Base-by-base conservation (phyloP, 202 grass and related monocot genomes). In the Panicum virgatum region DNA sequence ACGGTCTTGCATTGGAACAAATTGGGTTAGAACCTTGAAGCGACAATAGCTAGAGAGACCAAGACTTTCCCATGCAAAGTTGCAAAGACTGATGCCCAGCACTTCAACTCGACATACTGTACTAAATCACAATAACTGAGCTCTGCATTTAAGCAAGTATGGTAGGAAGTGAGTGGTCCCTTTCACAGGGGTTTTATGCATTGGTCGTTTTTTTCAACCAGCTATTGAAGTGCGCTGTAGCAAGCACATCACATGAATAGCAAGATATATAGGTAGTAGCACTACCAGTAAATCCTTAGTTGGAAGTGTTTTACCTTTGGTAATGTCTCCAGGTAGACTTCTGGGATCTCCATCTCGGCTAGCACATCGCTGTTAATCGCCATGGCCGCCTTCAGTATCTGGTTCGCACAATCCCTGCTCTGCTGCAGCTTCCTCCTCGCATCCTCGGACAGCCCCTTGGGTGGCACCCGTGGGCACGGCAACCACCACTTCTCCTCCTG, bases 401-500 rank as follows among this genome's bases (percentile, higher is more conserved):
- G 96, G 83, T 96, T 98, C 0, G 87, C 91, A 42, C 92, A 96
- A 80, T 98, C 96, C 82, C 92, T 89, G 66, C 92, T 93, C 52
- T 98, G 92, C 60, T 98, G 92, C 81, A 98, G 66, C 73, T 91
- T 96, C 85, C 90, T 96, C 89, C 92, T 82, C 9, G 87, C 76
- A 36, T 85, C 96, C 73, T 96, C 93, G 0, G 96, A 90, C 6
- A 96, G 72, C 14, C 96, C 96, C 73, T 90, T 99, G 68, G 91
- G 81, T 7, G 91, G 89, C 40, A 99, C 96, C 16, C 92, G 76
- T 3, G 96, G 96, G 85, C 89, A 99, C 0, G 96, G 96, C 77
- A 99, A 72, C 96, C 96, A 99, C 96, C 96, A 99, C 79, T 99
- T 99, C 12, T 99, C 96, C 79, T 99, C 96, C 87, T 99, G 96